Conservation (phyloP, 2,329 filamentous ascomycete genomes). For the Curvularia eragrostidis region DNA sequence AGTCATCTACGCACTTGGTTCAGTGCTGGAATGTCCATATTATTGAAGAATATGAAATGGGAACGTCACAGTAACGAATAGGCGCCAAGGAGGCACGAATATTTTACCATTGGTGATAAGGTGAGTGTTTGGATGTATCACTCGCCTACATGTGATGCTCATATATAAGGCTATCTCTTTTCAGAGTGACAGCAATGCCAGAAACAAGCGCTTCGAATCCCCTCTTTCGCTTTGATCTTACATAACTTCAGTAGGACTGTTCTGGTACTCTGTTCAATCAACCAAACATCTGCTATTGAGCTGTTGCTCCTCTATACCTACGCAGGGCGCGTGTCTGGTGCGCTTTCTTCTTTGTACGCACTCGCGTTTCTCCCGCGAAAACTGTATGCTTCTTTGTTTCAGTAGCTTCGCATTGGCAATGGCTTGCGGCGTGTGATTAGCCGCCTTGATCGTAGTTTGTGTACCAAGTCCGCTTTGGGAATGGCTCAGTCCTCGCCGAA, state of each 20-base stretch:
- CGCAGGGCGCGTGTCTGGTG: not conserved
- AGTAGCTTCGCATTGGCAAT: not conserved
- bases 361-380: not conserved
- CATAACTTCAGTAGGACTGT: not conserved
- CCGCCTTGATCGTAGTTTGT: not conserved
- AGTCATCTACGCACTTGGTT: no score
- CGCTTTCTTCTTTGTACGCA: not conserved
- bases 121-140: not conserved
- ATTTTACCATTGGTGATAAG: conserved; percentile 41
- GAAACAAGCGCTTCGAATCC: not conserved
- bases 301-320: not conserved
- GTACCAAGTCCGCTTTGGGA: not conserved
- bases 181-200: not conserved
- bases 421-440: not conserved
- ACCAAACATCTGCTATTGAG: not conserved
- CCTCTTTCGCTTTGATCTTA: not conserved
- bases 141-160: not conserved
- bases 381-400: not conserved
- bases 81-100: not conserved
- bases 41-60: no score
- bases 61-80: not conserved
- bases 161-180: not conserved
- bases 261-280: not conserved
- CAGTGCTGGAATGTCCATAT: no score
- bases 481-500: conserved; percentile 30